Conservation (phyloP, 306 rosid genomes). For the Lupinus albus region DNA sequence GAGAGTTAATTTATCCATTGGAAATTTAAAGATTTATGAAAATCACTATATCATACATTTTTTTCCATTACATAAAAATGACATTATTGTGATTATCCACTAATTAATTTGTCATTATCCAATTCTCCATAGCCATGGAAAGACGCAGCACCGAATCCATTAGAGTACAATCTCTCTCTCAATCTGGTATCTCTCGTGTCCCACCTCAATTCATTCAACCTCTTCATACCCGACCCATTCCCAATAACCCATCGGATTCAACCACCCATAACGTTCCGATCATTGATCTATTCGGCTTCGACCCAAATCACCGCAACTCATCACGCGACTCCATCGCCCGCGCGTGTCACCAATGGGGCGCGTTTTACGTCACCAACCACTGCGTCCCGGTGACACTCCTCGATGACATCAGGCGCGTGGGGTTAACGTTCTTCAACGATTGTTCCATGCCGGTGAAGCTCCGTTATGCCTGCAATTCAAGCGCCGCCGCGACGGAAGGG, state of each 20-base stretch:
- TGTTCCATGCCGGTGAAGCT: constrained; percentile 61
- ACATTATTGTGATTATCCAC: no score
- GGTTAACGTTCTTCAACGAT: constrained; percentile 67
- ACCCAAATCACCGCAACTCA: constrained; percentile 43
- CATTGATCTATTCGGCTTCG: constrained; percentile 53
- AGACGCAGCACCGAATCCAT: constrained; percentile 45
- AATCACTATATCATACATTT: no score
- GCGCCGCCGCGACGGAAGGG: constrained; percentile 74
- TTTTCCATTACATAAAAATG: no score
- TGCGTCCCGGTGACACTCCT: constrained; percentile 58
- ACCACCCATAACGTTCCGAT: constrained; percentile 46
- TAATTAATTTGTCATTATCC: no score
- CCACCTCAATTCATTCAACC: constrained; percentile 79
- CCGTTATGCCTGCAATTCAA: constrained; percentile 58
- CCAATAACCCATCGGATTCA: neutral
- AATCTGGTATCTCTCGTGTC: constrained; percentile 58
- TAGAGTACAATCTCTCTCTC: constrained; percentile 65
- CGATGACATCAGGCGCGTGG: constrained; percentile 47
- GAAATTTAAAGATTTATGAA: no score
- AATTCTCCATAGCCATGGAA: no score
- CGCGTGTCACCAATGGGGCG: constrained; percentile 84
- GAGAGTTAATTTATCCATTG: no score
- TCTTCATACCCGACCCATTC: constrained; percentile 41
- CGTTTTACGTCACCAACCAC: constrained; percentile 82
- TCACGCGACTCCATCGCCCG: constrained; percentile 46